A percentile compares a stretch with the other conserved stretches of the same genome.
These are phyloP conservation scores for Volvariella surrecta DNA, from an alignment of 1,284 basidiomycete genomes.

Conservation along the genomic window DNA sequence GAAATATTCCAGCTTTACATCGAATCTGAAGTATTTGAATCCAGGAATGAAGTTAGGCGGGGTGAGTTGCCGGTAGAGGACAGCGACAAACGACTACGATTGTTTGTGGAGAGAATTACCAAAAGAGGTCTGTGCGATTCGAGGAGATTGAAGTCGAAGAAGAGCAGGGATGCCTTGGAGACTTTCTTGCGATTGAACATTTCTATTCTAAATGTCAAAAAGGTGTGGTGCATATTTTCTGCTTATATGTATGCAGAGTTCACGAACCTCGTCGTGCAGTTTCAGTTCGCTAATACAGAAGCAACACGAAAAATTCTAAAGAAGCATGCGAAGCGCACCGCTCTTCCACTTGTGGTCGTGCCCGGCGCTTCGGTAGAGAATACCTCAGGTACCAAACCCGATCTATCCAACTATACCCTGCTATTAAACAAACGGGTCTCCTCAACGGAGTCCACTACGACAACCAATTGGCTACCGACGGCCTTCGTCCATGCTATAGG, in stretches of 20 bases:
- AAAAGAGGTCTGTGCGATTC: slow-evolving; percentile 51
- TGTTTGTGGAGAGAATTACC: slow-evolving; percentile 65
- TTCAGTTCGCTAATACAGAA: slow-evolving; percentile 83
- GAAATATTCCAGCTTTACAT: slow-evolving; percentile 87
- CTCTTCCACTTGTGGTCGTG: slow-evolving; percentile 39
- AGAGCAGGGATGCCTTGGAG: slow-evolving; percentile 63
- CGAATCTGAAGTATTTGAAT: slow-evolving; percentile 86
- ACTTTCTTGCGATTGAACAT: slow-evolving; percentile 79
- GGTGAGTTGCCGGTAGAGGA: slow-evolving; percentile 75
- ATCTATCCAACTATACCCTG: slow-evolving; percentile 7
- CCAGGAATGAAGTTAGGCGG: slow-evolving; percentile 57
- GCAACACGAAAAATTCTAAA: slow-evolving; percentile 89
- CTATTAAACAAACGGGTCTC: slow-evolving; percentile 6
- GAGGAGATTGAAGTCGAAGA: slow-evolving; percentile 51
- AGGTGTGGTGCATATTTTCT: slow-evolving; percentile 32
- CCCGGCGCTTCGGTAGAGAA: no score
- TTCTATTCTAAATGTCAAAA: slow-evolving; percentile 80
- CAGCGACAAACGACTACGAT: slow-evolving; percentile 61
- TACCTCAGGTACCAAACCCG: slow-evolving; percentile 9
- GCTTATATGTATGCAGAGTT: not conserved
- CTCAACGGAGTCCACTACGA: not conserved
- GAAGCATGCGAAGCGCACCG: slow-evolving; percentile 89
- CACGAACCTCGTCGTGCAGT: slow-evolving; percentile 29
- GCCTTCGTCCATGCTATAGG: slow-evolving; percentile 83
- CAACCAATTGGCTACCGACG: slow-evolving; percentile 53